Base-by-base conservation (phyloP, 75 land plant genomes). In the Azolla pinnata region DNA sequence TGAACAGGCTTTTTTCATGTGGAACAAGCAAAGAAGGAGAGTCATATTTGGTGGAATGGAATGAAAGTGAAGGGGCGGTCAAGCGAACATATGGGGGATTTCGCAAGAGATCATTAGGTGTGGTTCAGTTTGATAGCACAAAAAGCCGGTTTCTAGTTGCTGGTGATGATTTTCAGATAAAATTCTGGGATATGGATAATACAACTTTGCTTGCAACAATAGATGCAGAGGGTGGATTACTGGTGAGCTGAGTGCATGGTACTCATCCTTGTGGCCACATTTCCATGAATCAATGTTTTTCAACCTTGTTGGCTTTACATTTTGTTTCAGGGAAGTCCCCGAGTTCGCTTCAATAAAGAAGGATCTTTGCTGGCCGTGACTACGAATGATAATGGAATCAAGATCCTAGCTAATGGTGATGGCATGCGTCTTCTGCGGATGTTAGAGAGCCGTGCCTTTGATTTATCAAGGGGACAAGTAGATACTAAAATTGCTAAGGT, bases 1-100 rank as follows among this genome's bases (percentile, higher is more conserved):
- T 26, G 17, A 66, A 28, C 63, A 87, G 92, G 83, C 76, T 88
- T 14, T 88, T 88, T 42, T 88, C 93, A 14, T 88, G 93, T 67
- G 93, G 93, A 9, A 88, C 93, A 1, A 85, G 93, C 56, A 84
- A 88, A 71, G 93, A 88, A 26, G 88, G 93, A 4, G 93, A 85
- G 16, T 82, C 93, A 23, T 59, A 57, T 66, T 81, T 88, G 51
- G 89, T 88, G 28, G 93, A 88, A 59, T 88, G 93, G 93, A 85
- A 88, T 69, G 93, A 88, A 62, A 88, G 86, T 75, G 93, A 88
- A 73, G 93, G 93, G 14, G 81, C 83, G 45, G 77, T 88, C 29
- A 88, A 82, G 44, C 68, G 89, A 26, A 81, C 83, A 8, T 88
- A 88, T 57, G 74, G 65, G 57, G 93, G 93, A 18, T 79, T 88